Evolutionary conservation across 805 yeast genomes (phyloP), one percentile per base, ranked within the genome.

Genomic region (Torulaspora delbrueckii): DNA sequence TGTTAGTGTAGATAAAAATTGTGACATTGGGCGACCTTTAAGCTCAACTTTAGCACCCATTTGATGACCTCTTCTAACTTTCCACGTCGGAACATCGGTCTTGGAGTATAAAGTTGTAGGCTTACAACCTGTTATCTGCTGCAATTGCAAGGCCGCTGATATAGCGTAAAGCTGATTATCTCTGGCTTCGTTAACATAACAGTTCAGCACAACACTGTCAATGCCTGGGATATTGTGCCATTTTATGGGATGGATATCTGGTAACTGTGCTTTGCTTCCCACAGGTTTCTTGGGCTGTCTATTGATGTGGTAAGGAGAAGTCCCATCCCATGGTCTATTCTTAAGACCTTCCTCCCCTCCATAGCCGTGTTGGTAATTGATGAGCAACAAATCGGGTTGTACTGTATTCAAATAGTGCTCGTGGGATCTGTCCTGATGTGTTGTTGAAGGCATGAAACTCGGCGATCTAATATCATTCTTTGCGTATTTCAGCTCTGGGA

Each of bases 101-200:
- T 79, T 84, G 34, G 95, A 84, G 61, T 72, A 85, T 13, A 88
- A 71, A 19, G 84, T 76, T 50, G 73, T 70, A 31, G 97, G 89
- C 65, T 88, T 86, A 50, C 76, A 80, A 50, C 96, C 96, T n/a
- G 99, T 91, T 58, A 93, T 85, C 65, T 91, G 98, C 58, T 93
- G 95, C 47, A 93, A 63, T 68, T 86, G 91, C 48, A 87, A 74
- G 42, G 79, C 73, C 8, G 95, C 87, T 27, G 89, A 76, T 45
- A 89, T 77, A 25, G 88, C 86, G 50, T 81, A 72, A 69, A 88
- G 82, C 36, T 81, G 76, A 57, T 83, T 80, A 46, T 77, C 81
- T 54, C 78, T 78, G 5, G 93, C 87, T 35, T 78, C 81, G 55
- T 78, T 80, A 38, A 79, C 91, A 60, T 78, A 91, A 58, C 95